These are phyloP conservation scores for Aspergillus japonicus DNA, from an alignment of 2,329 filamentous ascomycete genomes.

Conservation along the genomic window DNA sequence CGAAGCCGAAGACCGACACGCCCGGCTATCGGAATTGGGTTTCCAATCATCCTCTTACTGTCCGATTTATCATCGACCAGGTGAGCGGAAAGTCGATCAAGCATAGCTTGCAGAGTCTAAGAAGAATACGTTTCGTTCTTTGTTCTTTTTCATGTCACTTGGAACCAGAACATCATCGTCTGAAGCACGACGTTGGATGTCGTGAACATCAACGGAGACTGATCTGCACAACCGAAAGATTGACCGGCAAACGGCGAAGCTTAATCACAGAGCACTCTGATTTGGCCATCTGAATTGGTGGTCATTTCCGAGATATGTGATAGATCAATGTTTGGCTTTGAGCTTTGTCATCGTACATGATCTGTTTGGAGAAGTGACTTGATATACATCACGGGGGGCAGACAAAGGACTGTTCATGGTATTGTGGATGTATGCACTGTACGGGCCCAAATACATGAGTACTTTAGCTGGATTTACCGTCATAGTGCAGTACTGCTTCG, in stretches of 20 bases:
- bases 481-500: background rate
- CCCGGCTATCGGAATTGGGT: too few species aligned
- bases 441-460: background rate
- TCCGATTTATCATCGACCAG: too few species aligned
- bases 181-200: too few species aligned
- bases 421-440: background rate
- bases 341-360: background rate
- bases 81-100: too few species aligned
- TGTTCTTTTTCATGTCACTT: too few species aligned
- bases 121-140: too few species aligned
- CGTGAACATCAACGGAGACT: slow-evolving; percentile 1
- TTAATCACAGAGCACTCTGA: slow-evolving; percentile 4
- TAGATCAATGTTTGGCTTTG: background rate
- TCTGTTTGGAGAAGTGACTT: background rate
- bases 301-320: background rate
- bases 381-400: background rate
- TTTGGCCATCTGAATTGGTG: background rate
- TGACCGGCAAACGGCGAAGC: slow-evolving; percentile 10
- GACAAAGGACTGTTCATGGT: background rate
- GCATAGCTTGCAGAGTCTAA: too few species aligned
- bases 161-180: too few species aligned
- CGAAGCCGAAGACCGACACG: too few species aligned
- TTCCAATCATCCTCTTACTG: too few species aligned
- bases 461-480: background rate
- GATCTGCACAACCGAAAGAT: slow-evolving; percentile 13